A percentile compares a stretch with the other conserved stretches of the same genome.
Conservation (phyloP, 805 yeast species). For the Priceomyces melissophilus region DNA sequence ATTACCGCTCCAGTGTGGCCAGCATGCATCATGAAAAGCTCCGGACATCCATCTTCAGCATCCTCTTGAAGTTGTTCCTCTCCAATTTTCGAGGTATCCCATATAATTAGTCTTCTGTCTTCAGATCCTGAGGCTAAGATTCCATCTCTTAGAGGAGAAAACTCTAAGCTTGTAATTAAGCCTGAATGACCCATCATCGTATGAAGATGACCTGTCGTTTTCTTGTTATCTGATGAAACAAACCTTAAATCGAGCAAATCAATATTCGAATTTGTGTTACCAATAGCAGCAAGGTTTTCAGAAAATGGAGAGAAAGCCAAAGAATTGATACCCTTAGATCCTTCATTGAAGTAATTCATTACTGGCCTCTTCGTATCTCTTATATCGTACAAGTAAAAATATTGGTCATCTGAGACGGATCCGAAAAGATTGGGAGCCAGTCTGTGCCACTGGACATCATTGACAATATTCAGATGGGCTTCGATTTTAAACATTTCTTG, state of each 20-base stretch:
- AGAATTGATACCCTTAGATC: constrained; percentile 51
- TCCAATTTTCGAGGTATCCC: constrained; percentile 81
- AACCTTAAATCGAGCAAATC: constrained; percentile 63
- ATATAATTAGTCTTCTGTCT: constrained; percentile 72
- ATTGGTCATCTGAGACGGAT: constrained; percentile 70
- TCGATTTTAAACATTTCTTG: constrained; percentile 13
- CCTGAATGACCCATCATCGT: constrained; percentile 80
- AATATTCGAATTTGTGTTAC: constrained; percentile 65
- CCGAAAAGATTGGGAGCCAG: constrained; percentile 54
- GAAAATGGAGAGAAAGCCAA: constrained; percentile 65
- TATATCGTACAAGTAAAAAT: constrained; percentile 52
- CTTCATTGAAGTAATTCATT: constrained; percentile 20
- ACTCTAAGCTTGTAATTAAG: constrained; percentile 67
- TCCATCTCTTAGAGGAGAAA: constrained; percentile 76
- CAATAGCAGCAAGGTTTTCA: constrained; percentile 58
- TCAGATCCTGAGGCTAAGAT: constrained; percentile 72
- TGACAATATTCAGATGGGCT: constrained; percentile 58
- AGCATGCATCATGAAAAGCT: constrained; percentile 86
- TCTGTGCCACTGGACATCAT: constrained; percentile 72
- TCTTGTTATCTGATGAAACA: constrained; percentile 14
- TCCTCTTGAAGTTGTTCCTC: constrained; percentile 84
- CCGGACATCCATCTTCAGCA: constrained; percentile 89
- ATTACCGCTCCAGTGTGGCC: constrained; percentile 80
- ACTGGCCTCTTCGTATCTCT: constrained; percentile 33
- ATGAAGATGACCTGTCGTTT: constrained; percentile 45